Evolutionary conservation across 306 rosid species (phyloP), one percentile per base, ranked within the genome.

Genomic region (Prunus campanulata): DNA sequence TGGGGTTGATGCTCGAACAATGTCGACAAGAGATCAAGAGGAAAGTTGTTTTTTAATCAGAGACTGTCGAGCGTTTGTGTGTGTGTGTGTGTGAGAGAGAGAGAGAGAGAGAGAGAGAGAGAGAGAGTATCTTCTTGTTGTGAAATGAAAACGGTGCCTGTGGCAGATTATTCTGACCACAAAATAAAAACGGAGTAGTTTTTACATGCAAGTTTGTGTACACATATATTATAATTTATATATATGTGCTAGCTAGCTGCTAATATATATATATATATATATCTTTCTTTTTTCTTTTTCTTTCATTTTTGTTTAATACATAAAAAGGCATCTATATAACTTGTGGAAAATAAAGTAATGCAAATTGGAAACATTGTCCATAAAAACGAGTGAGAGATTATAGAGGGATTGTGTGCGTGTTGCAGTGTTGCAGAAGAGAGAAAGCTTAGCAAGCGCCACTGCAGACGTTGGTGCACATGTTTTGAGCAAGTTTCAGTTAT

Each of bases 391-490:
- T 25, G 59, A 56, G 48, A 42, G 49, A 12, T 22, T 54, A 22
- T 55, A 20, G 39, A 71, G 51, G 76, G 19, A 16, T 14, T 72
- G 48, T 16, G 61, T 69, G 67, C 4, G 22, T 3, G 66, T 56
- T 22, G 67, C 61, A 56, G 55, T 5, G 39, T 32, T 32, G 39
- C 39, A 32, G 42, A 57, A 60, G 68, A 16, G 3, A 25, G 46
- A 20, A 32, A 32, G 29, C 77, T 44, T 9, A 29, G 27, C 4
- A 73, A 60, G 77, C 48, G 69, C 29, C 77, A 73, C 16, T 10
- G 69, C 47, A 59, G 68, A 42, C 59, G 77, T 46, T 60, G 47
- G 11, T 20, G 77, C 68, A 73, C 77, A 60, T 73, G 77, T 42
- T 72, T 18, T 42, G 76, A 22, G 51, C 67, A 56, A 60, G 60